Percentiles rank a stretch among this genome's conserved stretches.
phyloP scores from a whole-genome alignment of 2,329 filamentous ascomycete species.

The Paracamarosporium sp. region DNA sequence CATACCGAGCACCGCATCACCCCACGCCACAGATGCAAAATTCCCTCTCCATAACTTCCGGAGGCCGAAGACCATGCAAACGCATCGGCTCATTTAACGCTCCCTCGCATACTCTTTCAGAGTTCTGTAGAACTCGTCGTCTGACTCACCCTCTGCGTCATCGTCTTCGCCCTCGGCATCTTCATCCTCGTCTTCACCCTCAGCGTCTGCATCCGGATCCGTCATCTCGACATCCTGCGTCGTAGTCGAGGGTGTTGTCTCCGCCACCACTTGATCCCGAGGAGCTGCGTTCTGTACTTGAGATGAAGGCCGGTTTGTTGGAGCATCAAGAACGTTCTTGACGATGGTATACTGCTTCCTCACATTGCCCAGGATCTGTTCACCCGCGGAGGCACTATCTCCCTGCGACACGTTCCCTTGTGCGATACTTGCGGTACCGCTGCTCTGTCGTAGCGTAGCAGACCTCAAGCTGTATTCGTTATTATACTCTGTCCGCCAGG shows the following conservation, averaged over 20 bases:
- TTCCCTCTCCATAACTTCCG: too few species aligned
- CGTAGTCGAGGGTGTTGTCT: neutral
- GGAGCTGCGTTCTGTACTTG: too few species aligned
- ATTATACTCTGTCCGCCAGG: slow-evolving; percentile 32
- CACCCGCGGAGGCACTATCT: neutral
- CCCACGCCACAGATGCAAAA: too few species aligned
- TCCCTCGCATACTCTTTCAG: neutral
- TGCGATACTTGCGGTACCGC: neutral
- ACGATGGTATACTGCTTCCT: slow-evolving; percentile 29
- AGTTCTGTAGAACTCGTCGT: slow-evolving; percentile 16
- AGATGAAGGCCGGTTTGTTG: too few species aligned
- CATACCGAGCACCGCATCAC: too few species aligned
- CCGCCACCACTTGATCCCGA: too few species aligned
- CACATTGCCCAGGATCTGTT: slow-evolving; percentile 23
- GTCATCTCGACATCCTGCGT: slow-evolving; percentile 18
- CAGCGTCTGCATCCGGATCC: slow-evolving; percentile 16
- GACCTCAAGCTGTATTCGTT: slow-evolving; percentile 21
- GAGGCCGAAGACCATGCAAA: neutral
- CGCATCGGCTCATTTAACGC: neutral
- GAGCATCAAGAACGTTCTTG: slow-evolving; percentile 12
- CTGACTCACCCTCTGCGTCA: slow-evolving; percentile 32
- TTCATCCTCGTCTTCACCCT: slow-evolving; percentile 12
- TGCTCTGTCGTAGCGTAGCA: slow-evolving; percentile 10
- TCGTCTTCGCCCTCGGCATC: slow-evolving; percentile 18
- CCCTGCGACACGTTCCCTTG: slow-evolving; percentile 1